Evolutionary conservation across 257 asterid genomes (phyloP), one percentile per base, ranked within the genome.

Genomic region (Cinchona pubescens): DNA sequence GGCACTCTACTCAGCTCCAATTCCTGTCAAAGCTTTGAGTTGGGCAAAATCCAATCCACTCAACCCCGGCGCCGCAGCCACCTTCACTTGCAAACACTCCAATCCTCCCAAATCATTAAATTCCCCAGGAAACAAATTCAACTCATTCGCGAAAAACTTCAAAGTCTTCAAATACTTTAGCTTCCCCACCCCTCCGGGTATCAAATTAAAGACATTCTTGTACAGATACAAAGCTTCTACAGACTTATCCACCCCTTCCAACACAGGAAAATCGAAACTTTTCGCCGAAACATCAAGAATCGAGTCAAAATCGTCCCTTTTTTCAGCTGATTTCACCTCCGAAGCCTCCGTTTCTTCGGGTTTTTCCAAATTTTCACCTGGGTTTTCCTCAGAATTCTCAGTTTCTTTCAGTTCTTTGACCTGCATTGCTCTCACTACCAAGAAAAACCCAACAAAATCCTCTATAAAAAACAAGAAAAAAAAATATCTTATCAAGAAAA

Each of bases 1-100:
- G 96, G 96, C 78, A 83, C 91, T 75, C 92, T 86, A 79, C 93
- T 83, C 46, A 94, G 89, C 87, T 94, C 98, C 85, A 94, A 85
- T 79, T 94, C 97, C 77, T 89, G n/a, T 90, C 89, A 94, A 85
- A 62, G 85, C 84, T 86, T 81, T 85, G 84, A 94, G 75, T 75
- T 87, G 82, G 78, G 87, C 86, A 48, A 92, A 83, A 74, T 92
- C 94, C 89, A 90, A 71, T 72, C 96, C 98, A 79, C 82, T 81
- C 65, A 94, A 82, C 25, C 93, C 90, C 0, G 92, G 93, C 29
- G 78, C 80, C 38, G 75, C 80, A 15, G 88, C 75, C 1, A 92
- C 95, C 77, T 89, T 94, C 75, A 92, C 87, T 76, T 94, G 97
- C 89, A 92, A 87, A 76, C 86, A 80, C 68, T 94, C 97, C 51